Conservation (phyloP, 495 filamentous ascomycete species). For the Hypomontagnella submonticulosa region DNA sequence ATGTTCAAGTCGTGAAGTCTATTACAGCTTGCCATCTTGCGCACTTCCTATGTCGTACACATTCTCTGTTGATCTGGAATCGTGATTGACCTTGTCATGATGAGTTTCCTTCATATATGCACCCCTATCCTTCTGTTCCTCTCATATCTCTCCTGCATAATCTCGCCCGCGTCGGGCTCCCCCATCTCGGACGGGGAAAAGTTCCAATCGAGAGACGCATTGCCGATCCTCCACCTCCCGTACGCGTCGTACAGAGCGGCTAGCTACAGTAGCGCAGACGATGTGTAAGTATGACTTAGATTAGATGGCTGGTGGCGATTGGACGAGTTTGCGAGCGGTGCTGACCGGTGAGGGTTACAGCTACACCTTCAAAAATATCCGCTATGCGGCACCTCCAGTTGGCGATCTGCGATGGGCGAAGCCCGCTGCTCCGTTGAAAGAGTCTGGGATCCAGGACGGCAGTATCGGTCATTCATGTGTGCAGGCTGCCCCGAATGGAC, state of each 20-base stretch:
- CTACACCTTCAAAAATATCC: constrained; percentile 67
- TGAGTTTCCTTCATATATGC: background rate
- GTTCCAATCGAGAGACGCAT: background rate
- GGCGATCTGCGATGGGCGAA: constrained; percentile 66
- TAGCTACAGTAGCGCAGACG: constrained; percentile 42
- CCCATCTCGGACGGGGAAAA: background rate
- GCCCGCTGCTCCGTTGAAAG: constrained; percentile 59
- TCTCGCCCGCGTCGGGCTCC: background rate
- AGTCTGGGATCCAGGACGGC: constrained; percentile 62
- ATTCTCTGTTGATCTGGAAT: background rate
- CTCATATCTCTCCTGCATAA: background rate
- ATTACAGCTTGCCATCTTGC: background rate
- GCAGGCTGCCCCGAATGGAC: constrained; percentile 53
- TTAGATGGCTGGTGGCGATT: background rate
- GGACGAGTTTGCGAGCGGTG: background rate
- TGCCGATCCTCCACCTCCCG: constrained; percentile 39
- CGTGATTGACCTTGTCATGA: background rate
- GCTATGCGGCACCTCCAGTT: constrained; percentile 66
- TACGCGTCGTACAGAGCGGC: constrained; percentile 48
- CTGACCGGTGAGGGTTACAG: constrained; percentile 19
- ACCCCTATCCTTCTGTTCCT: background rate
- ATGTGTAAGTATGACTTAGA: constrained; percentile 28
- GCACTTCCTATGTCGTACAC: too few species aligned
- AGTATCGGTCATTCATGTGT: constrained; percentile 57
- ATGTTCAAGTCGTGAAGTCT: background rate